Conservation (phyloP, 2,329 filamentous ascomycete genomes). For the Talaromyces islandicus region DNA sequence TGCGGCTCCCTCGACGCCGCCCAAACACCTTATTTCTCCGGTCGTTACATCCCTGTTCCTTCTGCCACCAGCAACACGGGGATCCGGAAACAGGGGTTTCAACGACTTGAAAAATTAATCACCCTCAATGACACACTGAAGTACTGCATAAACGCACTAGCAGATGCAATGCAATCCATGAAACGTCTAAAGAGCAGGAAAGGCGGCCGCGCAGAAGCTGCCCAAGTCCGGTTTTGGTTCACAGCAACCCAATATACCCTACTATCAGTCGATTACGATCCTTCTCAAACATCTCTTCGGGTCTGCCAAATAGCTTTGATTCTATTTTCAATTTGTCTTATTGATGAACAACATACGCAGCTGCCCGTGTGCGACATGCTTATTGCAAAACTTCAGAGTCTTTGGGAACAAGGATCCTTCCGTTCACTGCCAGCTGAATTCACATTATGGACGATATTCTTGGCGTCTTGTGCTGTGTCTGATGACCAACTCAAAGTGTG, state of each 20-base stretch:
- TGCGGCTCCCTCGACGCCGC: constrained; percentile 2
- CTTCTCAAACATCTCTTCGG: not conserved
- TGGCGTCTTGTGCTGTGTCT: not conserved
- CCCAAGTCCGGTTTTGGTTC: constrained; percentile 2
- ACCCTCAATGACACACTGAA: not conserved
- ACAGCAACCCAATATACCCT: constrained; percentile 7
- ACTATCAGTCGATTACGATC: not conserved
- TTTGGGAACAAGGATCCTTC: not conserved
- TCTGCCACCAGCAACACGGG: not conserved
- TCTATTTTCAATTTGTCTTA: not conserved
- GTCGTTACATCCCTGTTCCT: not conserved
- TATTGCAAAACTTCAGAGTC: not conserved
- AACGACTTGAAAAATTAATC: not conserved
- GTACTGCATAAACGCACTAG: not conserved
- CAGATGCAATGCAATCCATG: not conserved
- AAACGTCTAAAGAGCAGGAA: not conserved
- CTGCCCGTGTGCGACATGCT: constrained; percentile 4
- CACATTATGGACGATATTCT: constrained; percentile 2
- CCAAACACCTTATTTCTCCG: constrained; percentile 2
- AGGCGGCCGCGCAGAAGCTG: not conserved
- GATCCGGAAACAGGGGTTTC: not conserved
- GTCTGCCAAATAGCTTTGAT: not conserved
- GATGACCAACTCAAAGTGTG: not conserved
- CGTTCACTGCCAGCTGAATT: not conserved
- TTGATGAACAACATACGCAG: not conserved